A percentile compares a stretch with the other conserved stretches of the same genome.
phyloP scores from a whole-genome alignment of 257 asterid species.

The Craterostigma plantagineum region DNA sequence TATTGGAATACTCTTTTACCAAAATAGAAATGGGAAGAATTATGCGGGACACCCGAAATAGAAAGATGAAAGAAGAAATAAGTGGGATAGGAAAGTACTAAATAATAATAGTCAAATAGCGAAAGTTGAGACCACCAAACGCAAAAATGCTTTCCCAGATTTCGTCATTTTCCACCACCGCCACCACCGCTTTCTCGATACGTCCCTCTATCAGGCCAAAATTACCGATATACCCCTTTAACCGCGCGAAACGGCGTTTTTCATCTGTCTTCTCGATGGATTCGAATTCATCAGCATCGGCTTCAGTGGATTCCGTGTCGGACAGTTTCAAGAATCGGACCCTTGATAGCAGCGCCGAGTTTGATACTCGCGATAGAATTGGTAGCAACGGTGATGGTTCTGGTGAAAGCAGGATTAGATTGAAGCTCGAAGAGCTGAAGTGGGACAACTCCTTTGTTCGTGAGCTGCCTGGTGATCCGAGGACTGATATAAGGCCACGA shows the following conservation, averaged over 20 bases:
- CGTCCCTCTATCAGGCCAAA: constrained; percentile 1
- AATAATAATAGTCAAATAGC: no score
- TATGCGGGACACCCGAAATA: no score
- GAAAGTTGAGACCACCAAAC: no score
- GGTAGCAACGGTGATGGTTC: neutral
- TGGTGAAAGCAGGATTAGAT: constrained; percentile 7
- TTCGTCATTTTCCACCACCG: neutral
- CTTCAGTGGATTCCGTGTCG: constrained; percentile 25
- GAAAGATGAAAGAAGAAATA: no score
- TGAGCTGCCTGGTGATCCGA: constrained; percentile 50
- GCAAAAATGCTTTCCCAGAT: constrained; percentile 2
- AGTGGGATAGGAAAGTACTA: no score
- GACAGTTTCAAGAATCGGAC: constrained; percentile 25
- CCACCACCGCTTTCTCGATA: neutral
- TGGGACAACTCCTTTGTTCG: constrained; percentile 65
- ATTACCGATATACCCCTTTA: constrained; percentile 5
- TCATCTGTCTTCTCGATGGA: constrained; percentile 24
- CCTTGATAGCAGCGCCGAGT: constrained; percentile 9
- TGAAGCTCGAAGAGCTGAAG: constrained; percentile 46
- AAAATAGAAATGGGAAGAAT: no score
- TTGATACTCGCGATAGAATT: neutral
- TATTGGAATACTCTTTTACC: no score
- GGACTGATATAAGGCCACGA: constrained; percentile 35
- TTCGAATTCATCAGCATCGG: constrained; percentile 7
- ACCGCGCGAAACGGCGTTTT: constrained; percentile 11